Evolutionary conservation across 2,329 filamentous ascomycete genomes (phyloP), one percentile per base, ranked within the genome.

Genomic region (Botrytis byssoidea): DNA sequence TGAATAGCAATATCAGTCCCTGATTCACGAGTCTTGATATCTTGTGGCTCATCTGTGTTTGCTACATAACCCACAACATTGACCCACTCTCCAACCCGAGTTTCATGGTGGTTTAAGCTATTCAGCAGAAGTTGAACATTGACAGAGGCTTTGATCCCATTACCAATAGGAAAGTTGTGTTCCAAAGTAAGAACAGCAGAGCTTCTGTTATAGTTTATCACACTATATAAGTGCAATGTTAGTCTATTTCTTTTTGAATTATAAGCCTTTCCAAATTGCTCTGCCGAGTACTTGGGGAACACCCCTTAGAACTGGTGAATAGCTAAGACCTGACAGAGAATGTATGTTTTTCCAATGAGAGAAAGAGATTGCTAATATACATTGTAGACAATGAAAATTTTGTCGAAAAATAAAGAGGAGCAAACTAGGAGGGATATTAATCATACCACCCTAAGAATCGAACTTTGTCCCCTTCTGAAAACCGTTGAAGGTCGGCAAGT

Each of bases 371-470:
- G 25, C 55, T 20, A 12, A n/a, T 69, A 69, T 12, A 57, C 2
- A n/a, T 69, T 57, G n/a, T 32, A n/a, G 25, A 69, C 18, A 42
- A n/a, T 42, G 25, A 42, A 29, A 18, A 46, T 25, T 22, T 7
- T n/a, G 22, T 20, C 18, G 20, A 29, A 32, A 32, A 35, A n/a
- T 16, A 42, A 32, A 10, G 25, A 2, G 9, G 6, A 16, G 55
- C 44, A 25, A 40, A 57, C 1, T 22, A 32, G n/a, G 20, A 25
- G 48, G 73, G 67, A 71, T 46, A 3, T 29, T 25, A 51, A 6
- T 83, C 90, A 84, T 87, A 97, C 95, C 95, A 98, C 82, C 94
- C 95, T 69, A 98, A 83, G 82, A 98, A 97, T 75, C 95, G 91
- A 75, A 98, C 91, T 84, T 98, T 98, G n/a, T 90, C 88, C 12